Evolutionary conservation across 306 rosid species (phyloP), one percentile per base, ranked within the genome.

Genomic region (Quillaja saponaria): DNA sequence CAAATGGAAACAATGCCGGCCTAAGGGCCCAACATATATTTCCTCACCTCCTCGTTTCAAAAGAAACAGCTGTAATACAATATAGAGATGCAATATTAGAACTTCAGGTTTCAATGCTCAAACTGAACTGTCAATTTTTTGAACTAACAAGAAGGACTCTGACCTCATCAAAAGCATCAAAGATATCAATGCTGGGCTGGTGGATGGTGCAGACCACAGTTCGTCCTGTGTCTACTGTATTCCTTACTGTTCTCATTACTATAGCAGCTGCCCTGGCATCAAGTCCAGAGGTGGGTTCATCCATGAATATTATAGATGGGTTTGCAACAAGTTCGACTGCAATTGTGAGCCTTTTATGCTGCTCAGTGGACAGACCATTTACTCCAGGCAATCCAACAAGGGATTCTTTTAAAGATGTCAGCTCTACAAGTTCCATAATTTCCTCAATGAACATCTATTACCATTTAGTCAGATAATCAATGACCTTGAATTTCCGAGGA

Each of bases 31-130:
- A 5, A 72, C 84, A 33, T 69, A 84, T 34, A 81, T 81, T 49
- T 84, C 84, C 75, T 72, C 74, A 38, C 90, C 90, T 61, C 90
- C 90, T 42, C 70, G 66, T 67, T 78, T 81, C 55, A 81, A 25
- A 25, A 84, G 67, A 41, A 84, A 69, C 35, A 81, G 76, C 90
- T 84, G 84, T 57, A n/a, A n/a, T n/a, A n/a, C n/a, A n/a, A n/a
- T n/a, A n/a, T n/a, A n/a, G n/a, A n/a, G n/a, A n/a, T n/a, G n/a
- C n/a, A n/a, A n/a, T n/a, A n/a, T n/a, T n/a, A n/a, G n/a, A n/a
- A n/a, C n/a, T n/a, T n/a, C n/a, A n/a, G n/a, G n/a, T n/a, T n/a
- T n/a, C n/a, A n/a, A n/a, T n/a, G n/a, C n/a, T n/a, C n/a, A n/a
- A n/a, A n/a, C n/a, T n/a, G n/a, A n/a, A n/a, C 31, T 21, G 45